Percentiles rank a stretch among this genome's conserved stretches.
Evolutionary conservation across 2,329 filamentous ascomycete species (phyloP).

Genomic region (Ambrosiella cleistominuta): DNA sequence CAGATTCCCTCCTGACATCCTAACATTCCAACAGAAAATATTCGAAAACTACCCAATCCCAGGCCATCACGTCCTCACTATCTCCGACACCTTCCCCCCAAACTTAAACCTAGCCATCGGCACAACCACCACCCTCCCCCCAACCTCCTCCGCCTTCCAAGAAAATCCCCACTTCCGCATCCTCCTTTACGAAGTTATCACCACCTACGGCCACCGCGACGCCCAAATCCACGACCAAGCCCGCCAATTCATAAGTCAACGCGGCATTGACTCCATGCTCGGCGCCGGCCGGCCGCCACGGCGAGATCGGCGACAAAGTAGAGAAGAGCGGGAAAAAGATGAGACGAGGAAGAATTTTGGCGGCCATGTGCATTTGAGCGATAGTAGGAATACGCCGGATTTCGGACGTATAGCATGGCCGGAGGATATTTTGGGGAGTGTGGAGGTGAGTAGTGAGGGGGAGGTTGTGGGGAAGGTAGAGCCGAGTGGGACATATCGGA

Average conservation of each 20-base stretch:
- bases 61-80: constrained; percentile 36
- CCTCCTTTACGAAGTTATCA: constrained; percentile 40
- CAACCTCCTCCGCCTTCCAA: constrained; percentile 40
- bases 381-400: constrained; percentile 45
- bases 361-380: constrained; percentile 48
- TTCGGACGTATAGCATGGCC: constrained; percentile 52
- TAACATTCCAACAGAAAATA: constrained; percentile 32
- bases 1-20: background rate
- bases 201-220: constrained; percentile 37
- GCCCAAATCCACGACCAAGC: constrained; percentile 38
- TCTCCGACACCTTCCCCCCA: constrained; percentile 40
- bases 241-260: constrained; percentile 40
- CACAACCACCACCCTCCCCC: constrained; percentile 38
- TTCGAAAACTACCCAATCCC: constrained; percentile 31
- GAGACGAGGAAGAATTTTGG: constrained; percentile 42
- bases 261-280: constrained; percentile 20
- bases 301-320: constrained; percentile 13
- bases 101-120: constrained; percentile 38
- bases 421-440: constrained; percentile 51
- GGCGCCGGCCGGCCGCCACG: constrained; percentile 1
- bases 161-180: constrained; percentile 42
- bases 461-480: constrained; percentile 40
- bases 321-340: constrained; percentile 37
- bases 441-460: constrained; percentile 43
- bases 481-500: constrained; percentile 43